These are phyloP conservation scores for Plasmodium gallinaceum DNA, from an alignment of 169 alveolate genomes.

Conservation along the genomic window DNA sequence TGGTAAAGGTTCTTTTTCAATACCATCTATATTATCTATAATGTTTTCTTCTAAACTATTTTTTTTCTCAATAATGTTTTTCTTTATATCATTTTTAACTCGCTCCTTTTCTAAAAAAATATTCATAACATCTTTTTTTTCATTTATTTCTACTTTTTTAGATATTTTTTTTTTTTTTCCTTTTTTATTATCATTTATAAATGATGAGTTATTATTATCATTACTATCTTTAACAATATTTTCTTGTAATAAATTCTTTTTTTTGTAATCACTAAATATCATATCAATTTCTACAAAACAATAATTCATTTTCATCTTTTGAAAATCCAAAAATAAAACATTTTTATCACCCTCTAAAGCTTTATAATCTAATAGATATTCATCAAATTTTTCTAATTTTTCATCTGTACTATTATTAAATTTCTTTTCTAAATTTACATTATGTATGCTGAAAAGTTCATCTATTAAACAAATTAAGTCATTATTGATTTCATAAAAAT, in stretches of 20 bases:
- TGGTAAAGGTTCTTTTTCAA: background rate
- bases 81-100: background rate
- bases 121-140: background rate
- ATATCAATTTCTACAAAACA: constrained; percentile 46
- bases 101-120: background rate
- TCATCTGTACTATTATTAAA: background rate
- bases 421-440: background rate
- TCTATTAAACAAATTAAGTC: constrained; percentile 56
- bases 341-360: constrained; percentile 34
- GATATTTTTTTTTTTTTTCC: background rate
- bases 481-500: constrained; percentile 49
- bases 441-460: constrained; percentile 43
- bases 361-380: constrained; percentile 20
- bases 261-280: background rate
- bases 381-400: background rate
- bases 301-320: constrained; percentile 51
- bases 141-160: background rate
- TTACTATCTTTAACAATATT: background rate
- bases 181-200: background rate
- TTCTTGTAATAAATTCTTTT: background rate
- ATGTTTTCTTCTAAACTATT: background rate
- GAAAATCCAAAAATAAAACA: constrained; percentile 21
- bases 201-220: background rate
- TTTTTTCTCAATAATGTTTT: background rate
- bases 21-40: background rate